Base-by-base conservation (phyloP, 495 filamentous ascomycete genomes). In the Daldinia caldariorum region DNA sequence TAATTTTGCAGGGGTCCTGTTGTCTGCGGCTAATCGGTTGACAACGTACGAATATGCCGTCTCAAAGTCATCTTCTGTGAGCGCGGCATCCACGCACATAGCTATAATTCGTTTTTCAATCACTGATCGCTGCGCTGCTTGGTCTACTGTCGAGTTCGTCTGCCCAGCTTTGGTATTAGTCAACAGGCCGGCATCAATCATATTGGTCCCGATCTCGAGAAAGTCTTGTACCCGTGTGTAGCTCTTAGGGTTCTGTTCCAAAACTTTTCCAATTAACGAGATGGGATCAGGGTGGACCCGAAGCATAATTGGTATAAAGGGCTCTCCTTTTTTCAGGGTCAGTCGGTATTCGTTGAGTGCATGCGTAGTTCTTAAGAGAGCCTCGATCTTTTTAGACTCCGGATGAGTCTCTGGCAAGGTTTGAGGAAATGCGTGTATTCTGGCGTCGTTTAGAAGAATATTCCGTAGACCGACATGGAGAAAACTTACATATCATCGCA, bases 1-100 rank as follows among this genome's bases (percentile, higher is more conserved):
- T 14, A 58, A 60, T 12, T 69, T 57, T 38, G 14, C 32, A 37
- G 64, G 60, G n/a, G 61, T 57, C 76, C 39, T 58, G 35, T n/a
- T 51, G 26, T 67, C 49, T 20, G 68, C 41, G 31, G 78, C 70
- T 13, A 91, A 76, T 9, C 86, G 83, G 70, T 87, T 97, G 64
- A 96, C 87, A 37, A 97, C 91, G 79, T 95, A 97, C 12, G 93
- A 97, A 79, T 98, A 98, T 22, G 96, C 96, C 0, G 96, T 98
- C 69, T 97, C 94, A 70, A 98, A 98, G 74, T 99, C 95, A 72
- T 95, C 88, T 76, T 94, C 92, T 5, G 83, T 81, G 1, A 98
- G 86, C 32, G 94, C 93, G 5, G 94, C 90, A 71, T 94, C 90
- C 47, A 98, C 90, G 71, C 94, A 94, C 87, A 97, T 92, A 57